Evolutionary conservation across 192 early-diverging fungal genomes (phyloP).

Genomic region (Helicostylum pulchrum): DNA sequence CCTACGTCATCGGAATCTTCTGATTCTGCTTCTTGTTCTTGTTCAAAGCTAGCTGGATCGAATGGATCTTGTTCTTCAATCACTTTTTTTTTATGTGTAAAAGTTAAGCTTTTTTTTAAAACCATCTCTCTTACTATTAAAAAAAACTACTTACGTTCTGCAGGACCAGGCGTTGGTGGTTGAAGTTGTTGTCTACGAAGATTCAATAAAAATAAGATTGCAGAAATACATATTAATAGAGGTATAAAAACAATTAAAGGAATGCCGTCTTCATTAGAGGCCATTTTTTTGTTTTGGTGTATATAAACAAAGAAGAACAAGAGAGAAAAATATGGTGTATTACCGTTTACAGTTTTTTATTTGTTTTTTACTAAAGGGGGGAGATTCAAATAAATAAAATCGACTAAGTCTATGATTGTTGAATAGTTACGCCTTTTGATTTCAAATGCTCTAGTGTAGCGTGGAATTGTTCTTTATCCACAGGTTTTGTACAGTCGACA

Average conservation of each 20-base stretch:
- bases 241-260: conserved; percentile 24
- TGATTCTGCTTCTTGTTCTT: not conserved
- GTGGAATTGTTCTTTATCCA: conserved; percentile 12
- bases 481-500: conserved; percentile 20
- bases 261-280: not conserved
- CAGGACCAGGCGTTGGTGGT: not conserved
- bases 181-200: conserved; percentile 1
- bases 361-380: too few species aligned
- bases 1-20: conserved; percentile 10
- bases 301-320: too few species aligned
- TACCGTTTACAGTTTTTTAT: too few species aligned
- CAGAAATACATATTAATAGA: conserved; percentile 8
- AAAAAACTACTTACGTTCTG: not conserved
- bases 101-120: conserved; percentile 1
- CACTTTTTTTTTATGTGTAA: not conserved
- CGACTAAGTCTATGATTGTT: too few species aligned
- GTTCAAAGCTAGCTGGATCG: not conserved
- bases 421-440: conserved; percentile 3
- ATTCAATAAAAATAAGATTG: conserved; percentile 5
- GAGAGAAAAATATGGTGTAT: too few species aligned
- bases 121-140: not conserved
- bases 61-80: not conserved
- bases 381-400: too few species aligned
- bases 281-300: too few species aligned
- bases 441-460: not conserved